Evolutionary conservation across 768 basidiomycete genomes (phyloP).

Genomic region (Imleria badia): DNA sequence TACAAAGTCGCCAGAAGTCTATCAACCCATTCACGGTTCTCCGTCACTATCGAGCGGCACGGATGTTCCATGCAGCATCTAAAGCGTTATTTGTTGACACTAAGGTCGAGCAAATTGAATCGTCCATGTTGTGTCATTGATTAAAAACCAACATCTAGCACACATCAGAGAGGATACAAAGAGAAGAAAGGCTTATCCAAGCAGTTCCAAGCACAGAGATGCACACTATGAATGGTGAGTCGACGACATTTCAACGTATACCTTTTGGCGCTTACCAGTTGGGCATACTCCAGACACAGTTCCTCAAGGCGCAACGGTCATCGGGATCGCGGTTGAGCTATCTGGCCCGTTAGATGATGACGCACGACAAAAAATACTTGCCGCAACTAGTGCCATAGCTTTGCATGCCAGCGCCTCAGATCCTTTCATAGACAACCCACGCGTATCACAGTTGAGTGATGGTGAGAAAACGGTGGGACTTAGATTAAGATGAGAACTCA

Average conservation of each 20-base stretch:
- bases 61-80: not conserved
- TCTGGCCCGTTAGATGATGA: not conserved
- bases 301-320: not conserved
- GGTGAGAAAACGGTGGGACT: not conserved
- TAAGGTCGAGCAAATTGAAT: not conserved
- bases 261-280: not conserved
- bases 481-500: too few relatives aligned
- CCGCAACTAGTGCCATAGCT: not conserved
- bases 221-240: not conserved
- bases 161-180: constrained; percentile 11
- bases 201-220: constrained; percentile 4
- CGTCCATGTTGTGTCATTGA: too few relatives aligned
- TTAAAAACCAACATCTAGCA: not conserved
- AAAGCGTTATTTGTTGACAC: not conserved
- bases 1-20: not conserved
- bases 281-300: not conserved
- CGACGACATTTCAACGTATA: not conserved
- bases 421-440: not conserved
- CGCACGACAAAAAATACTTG: not conserved
- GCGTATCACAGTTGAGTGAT: not conserved
- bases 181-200: not conserved
- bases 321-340: not conserved
- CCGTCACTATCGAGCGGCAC: not conserved
- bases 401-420: not conserved
- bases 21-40: not conserved